Evolutionary conservation across 306 rosid genomes (phyloP).

Genomic region (Pueraria montana): DNA sequence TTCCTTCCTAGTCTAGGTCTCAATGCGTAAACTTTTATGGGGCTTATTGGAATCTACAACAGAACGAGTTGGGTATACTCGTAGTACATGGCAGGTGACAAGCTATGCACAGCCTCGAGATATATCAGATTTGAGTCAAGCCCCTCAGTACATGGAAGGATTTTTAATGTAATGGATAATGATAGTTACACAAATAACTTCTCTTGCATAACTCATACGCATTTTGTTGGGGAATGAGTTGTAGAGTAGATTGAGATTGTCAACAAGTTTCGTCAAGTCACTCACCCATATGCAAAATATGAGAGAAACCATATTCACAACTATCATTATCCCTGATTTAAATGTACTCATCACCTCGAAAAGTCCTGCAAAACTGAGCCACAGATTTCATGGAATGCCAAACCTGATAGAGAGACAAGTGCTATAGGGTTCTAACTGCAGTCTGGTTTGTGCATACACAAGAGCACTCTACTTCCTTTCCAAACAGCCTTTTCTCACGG

Average conservation of each 20-base stretch:
- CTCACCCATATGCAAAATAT: slow-evolving; percentile 18
- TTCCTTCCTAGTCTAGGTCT: slow-evolving; percentile 26
- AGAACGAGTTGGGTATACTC: slow-evolving; percentile 16
- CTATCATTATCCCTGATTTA: slow-evolving; percentile 25
- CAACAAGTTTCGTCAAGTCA: slow-evolving; percentile 22
- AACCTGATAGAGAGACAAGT: slow-evolving; percentile 20
- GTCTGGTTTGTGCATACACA: slow-evolving; percentile 84
- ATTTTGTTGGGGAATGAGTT: slow-evolving; percentile 1
- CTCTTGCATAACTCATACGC: slow-evolving; percentile 15
- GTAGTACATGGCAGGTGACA: slow-evolving; percentile 17
- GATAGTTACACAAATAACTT: slow-evolving; percentile 20
- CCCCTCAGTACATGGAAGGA: slow-evolving; percentile 24
- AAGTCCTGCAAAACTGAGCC: slow-evolving; percentile 30
- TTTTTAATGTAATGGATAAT: slow-evolving; percentile 24
- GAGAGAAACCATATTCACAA: slow-evolving; percentile 34
- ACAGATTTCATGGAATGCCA: slow-evolving; percentile 30
- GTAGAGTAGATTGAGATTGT: slow-evolving; percentile 20
- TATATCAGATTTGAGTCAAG: slow-evolving; percentile 7
- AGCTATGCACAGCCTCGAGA: slow-evolving; percentile 35
- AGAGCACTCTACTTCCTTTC: slow-evolving; percentile 71
- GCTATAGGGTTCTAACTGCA: slow-evolving; percentile 40
- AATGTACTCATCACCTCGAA: slow-evolving; percentile 23
- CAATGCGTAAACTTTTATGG: background rate
- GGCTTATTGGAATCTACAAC: slow-evolving; percentile 45
- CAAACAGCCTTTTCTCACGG: slow-evolving; percentile 77